Percentiles rank a stretch among this genome's conserved stretches.
These are phyloP conservation scores for Epichloe gansuensis DNA, from an alignment of 2,329 filamentous ascomycete genomes.

Conservation along the genomic window DNA sequence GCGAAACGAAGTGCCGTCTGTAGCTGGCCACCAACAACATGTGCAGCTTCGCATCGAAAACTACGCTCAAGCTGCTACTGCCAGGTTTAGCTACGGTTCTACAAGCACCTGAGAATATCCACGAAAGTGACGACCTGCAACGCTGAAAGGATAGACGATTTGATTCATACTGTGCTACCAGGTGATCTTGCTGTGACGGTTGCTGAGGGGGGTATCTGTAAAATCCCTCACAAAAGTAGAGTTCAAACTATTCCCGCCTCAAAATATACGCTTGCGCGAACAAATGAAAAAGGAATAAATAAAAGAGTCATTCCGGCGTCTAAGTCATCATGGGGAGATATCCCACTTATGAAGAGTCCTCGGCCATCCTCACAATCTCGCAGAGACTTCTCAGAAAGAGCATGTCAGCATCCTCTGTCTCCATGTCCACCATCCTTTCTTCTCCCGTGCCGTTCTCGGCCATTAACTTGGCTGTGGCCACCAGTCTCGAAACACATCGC, in stretches of 20 bases:
- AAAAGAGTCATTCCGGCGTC: not conserved
- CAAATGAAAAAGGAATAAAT: not conserved
- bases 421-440: constrained; percentile 18
- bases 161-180: too few species aligned
- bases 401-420: constrained; percentile 21
- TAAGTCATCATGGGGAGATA: not conserved
- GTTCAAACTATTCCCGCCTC: not conserved
- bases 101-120: too few species aligned
- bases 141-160: too few species aligned
- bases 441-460: constrained; percentile 17
- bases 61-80: too few species aligned
- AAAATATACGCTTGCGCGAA: not conserved
- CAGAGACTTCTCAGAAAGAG: constrained; percentile 28
- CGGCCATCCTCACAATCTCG: constrained; percentile 28
- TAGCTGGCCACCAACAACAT: too few species aligned
- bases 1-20: too few species aligned
- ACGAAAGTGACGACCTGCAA: too few species aligned
- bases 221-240: not conserved
- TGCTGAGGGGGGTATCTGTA: not conserved
- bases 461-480: constrained; percentile 33
- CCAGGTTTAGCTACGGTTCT: too few species aligned
- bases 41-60: too few species aligned
- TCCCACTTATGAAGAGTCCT: constrained; percentile 14
- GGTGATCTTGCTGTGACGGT: not conserved
- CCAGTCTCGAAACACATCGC: constrained; percentile 36